Evolutionary conservation across 192 early-diverging fungal genomes (phyloP).

Genomic region (Coemansia sp.): DNA sequence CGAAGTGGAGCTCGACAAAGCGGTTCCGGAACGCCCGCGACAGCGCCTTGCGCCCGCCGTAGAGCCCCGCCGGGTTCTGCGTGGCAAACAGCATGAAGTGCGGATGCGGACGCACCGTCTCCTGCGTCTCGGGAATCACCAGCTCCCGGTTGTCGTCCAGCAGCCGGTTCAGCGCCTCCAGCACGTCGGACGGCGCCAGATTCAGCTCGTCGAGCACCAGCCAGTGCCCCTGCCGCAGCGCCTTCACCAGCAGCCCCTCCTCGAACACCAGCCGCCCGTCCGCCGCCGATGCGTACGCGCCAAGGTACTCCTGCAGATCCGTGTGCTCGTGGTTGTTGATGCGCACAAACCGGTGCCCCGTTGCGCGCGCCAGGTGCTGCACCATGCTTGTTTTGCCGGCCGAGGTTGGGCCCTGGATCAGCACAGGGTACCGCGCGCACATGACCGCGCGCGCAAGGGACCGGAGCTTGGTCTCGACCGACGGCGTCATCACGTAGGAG

Average conservation of each 20-base stretch:
- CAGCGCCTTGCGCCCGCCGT: conserved; percentile 94
- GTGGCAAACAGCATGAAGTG: conserved; percentile 99
- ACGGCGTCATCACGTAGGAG: conserved; percentile 82
- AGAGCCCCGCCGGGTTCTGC: conserved; percentile 97
- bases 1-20: conserved; percentile 96
- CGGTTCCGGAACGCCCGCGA: conserved; percentile 97
- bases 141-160: conserved; percentile 98
- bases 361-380: conserved; percentile 86
- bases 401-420: conserved; percentile 98
- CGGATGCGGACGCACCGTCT: conserved; percentile 89
- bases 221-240: conserved; percentile 94
- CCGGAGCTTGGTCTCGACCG: conserved; percentile 83
- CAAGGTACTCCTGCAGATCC: conserved; percentile 97
- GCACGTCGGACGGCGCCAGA: conserved; percentile 95
- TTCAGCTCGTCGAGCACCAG: conserved; percentile 99
- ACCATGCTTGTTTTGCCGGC: conserved; percentile 99
- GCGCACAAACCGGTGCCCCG: conserved; percentile 94
- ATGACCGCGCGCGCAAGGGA: conserved; percentile 90
- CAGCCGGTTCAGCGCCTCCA: conserved; percentile 96
- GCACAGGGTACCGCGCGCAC: conserved; percentile 86
- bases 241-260: conserved; percentile 94
- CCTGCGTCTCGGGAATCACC: conserved; percentile 93
- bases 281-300: conserved; percentile 80
- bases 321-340: conserved; percentile 99
- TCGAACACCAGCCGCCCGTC: conserved; percentile 89